Evolutionary conservation across 2,329 filamentous ascomycete species (phyloP), one percentile per base, ranked within the genome.

Genomic region (Leptographium wingfieldii): DNA sequence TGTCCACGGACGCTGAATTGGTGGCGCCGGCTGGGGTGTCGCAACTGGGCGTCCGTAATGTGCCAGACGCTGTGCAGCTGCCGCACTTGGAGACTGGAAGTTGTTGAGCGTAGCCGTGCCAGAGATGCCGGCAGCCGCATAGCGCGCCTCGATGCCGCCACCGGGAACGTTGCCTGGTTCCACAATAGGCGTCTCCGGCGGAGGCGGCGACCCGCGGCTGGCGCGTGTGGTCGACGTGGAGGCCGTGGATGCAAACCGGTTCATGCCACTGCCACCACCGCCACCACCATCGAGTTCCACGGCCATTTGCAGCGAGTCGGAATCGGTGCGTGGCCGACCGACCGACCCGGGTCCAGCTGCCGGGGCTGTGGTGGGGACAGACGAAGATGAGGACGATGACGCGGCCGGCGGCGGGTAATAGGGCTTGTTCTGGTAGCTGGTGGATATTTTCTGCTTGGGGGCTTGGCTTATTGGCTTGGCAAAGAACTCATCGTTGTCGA

Each of bases 211-310:
- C 52, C 94, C 94, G 66, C 94, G 83, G 68, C 88, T 92, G 25
- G 94, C 94, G 65, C 89, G 85, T 2, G 92, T 96, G 0, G 94
- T 99, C 2, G 92, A 95, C 14, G 86, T 95, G 0, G 94, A 97
- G 16, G 92, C 91, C 9, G 90, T 95, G 2, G 92, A 96, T 12
- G 80, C 78, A 65, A 85, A 84, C 53, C 84, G 78, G 67, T 82
- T 85, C 64, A 86, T 79, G 35, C 76, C 75, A 57, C 67, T 25
- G 46, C 46, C 60, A 49, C 56, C 55, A 48, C 40, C 48, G 49
- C 48, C 54, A 33, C 43, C 33, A 29, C 43, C 5, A 29, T 52
- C 49, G 2, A 52, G 49, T n/a, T 79, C 76, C 33, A 68, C 68
- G n/a, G 73, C 71, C 68, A 74, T 74, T 52, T 70, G 70, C 55